These are phyloP conservation scores for Lonicera japonica DNA, from an alignment of 129 eudicot genomes.

Conservation along the genomic window DNA sequence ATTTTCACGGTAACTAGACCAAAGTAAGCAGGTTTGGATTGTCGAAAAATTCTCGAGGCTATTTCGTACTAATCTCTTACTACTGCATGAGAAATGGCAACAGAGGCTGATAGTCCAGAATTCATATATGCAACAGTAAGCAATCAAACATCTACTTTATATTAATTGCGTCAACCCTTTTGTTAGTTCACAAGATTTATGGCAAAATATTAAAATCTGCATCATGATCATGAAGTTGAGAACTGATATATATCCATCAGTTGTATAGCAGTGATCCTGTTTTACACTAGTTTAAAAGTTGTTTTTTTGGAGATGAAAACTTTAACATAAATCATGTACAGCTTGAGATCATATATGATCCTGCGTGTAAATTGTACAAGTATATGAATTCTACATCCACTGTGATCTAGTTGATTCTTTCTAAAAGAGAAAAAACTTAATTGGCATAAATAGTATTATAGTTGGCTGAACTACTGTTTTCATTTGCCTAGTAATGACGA, in stretches of 20 bases:
- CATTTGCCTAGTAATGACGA: too few species aligned
- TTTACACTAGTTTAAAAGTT: neutral
- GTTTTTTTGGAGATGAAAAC: neutral
- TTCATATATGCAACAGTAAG: constrained; percentile 20
- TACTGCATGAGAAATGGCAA: constrained; percentile 23
- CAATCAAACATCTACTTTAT: neutral
- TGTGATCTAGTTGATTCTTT: too few species aligned
- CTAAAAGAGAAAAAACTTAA: neutral
- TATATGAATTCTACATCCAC: too few species aligned
- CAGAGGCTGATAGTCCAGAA: constrained; percentile 24
- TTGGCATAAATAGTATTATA: too few species aligned
- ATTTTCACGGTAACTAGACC: neutral
- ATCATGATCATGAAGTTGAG: neutral
- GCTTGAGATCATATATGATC: neutral
- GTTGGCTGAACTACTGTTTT: too few species aligned
- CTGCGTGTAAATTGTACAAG: too few species aligned
- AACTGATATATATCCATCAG: neutral
- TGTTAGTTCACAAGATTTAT: too few species aligned
- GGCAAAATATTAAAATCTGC: constrained; percentile 1
- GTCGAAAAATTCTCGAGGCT: neutral
- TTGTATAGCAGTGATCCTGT: neutral
- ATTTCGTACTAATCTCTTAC: neutral
- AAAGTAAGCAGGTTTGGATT: neutral
- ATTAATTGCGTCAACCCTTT: neutral
- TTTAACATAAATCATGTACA: neutral